Evolutionary conservation across 139 green algal genomes (phyloP).

Genomic region (Coelastrella sp.): DNA sequence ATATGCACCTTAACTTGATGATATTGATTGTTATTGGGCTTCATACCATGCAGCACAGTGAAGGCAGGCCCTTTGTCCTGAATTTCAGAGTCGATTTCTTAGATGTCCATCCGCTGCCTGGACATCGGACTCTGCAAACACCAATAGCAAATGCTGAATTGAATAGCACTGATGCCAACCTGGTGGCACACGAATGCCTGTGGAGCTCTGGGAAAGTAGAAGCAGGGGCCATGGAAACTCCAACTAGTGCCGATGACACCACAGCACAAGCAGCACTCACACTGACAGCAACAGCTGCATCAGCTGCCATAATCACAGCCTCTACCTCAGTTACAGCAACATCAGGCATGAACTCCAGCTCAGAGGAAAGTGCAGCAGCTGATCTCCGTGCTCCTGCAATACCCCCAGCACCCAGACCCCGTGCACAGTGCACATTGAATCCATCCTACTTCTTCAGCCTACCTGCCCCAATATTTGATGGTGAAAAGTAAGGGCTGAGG

Average conservation of each 20-base stretch:
- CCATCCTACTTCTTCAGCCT: slow-evolving; percentile 42
- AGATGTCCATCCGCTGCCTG: too few relatives aligned
- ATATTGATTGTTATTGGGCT: too few relatives aligned
- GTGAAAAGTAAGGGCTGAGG: not conserved
- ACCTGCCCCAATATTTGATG: not conserved
- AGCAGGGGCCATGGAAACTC: not conserved
- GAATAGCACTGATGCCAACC: not conserved
- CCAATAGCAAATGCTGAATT: not conserved
- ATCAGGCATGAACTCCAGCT: not conserved
- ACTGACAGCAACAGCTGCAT: not conserved
- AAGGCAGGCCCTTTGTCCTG: too few relatives aligned
- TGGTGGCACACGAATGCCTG: slow-evolving; percentile 13
- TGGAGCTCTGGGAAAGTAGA: not conserved
- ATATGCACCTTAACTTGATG: too few relatives aligned
- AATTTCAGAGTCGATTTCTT: too few relatives aligned
- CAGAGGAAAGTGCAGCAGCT: not conserved
- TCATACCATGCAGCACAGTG: too few relatives aligned
- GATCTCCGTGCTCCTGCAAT: not conserved
- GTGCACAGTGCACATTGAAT: slow-evolving; percentile 15
- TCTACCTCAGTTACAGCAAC: not conserved
- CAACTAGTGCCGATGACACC: not conserved
- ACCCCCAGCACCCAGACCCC: not conserved
- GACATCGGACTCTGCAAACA: too few relatives aligned
- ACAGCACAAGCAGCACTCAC: not conserved
- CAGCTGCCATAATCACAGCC: not conserved